Base-by-base conservation (phyloP, 164 flowering plant genomes). In the Nymphaea thermarum region DNA sequence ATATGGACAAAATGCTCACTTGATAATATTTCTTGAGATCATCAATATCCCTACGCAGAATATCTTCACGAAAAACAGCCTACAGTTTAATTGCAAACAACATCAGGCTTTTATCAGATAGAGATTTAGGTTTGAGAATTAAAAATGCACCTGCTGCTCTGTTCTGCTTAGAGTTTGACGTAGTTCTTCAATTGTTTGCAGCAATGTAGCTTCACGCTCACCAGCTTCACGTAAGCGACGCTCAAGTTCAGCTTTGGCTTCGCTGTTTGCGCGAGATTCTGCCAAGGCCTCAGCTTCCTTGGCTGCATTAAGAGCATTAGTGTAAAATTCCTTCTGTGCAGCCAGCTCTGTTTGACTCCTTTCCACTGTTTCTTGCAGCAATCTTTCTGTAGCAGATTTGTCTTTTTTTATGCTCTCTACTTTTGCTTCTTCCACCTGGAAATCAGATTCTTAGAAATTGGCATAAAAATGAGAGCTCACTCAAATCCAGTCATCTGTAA, bases 21-120 rank as follows among this genome's bases (percentile, higher is more conserved):
- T 89, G 98, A 77, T 89, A 95, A 63, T 97, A 93, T 77, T 82
- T 87, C 70, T 90, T 97, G 80, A 95, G 97, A 80, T 95, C 99
- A 71, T 89, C 99, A 81, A 95, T 84, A 71, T 95, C 98, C 75
- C 84, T 77, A 55, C 78, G 90, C 65, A 87, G 83, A 89, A 84
- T 89, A 70, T 95, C 99, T 81, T 95, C 99, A 77, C 90, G 87
- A 67, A 84, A 89, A 67, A 79, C 89, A 70, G 85, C 91, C 99
- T 94, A 80, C 76, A 81, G 66, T 65, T 17, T 73, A 62, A 71
- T 65, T 16, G 69, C 59, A 43, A 43, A 65, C 2, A 43, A 65
- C 42, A 53, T 51, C 61, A 53, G 15, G 63, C 47, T 45, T 25
- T 62, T 43, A 17, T 5, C 3, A 43, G 2, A 65, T 41, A n/a